Conservation (phyloP, 2,329 filamentous ascomycete species). For the Nothophaeocryptopus gaeumannii region DNA sequence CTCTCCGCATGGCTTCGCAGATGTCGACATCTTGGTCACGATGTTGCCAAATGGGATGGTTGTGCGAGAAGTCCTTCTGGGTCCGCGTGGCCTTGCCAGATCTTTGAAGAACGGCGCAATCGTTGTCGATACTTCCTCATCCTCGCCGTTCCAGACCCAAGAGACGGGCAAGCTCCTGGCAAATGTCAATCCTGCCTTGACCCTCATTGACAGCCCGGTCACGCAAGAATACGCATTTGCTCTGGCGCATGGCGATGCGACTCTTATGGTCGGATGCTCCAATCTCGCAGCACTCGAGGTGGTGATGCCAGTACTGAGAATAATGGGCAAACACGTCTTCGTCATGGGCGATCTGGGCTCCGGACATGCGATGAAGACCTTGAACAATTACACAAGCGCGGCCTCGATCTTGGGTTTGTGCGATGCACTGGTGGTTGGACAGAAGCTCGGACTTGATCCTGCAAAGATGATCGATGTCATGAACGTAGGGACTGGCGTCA, state of each 20-base stretch:
- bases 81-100: slow-evolving; percentile 22
- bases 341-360: slow-evolving; percentile 33
- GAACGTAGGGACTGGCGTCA: slow-evolving; percentile 40
- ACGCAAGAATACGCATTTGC: slow-evolving; percentile 34
- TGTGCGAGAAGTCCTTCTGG: slow-evolving; percentile 29
- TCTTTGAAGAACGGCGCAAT: slow-evolving; percentile 27
- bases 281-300: slow-evolving; percentile 27
- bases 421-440: slow-evolving; percentile 32
- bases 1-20: slow-evolving; percentile 20
- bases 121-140: slow-evolving; percentile 34
- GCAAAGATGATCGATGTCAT: slow-evolving; percentile 39
- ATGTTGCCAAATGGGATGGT: slow-evolving; percentile 34
- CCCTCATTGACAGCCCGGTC: slow-evolving; percentile 34
- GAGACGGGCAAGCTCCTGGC: slow-evolving; percentile 28
- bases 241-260: slow-evolving; percentile 33
- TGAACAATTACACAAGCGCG: slow-evolving; percentile 34
- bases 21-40: slow-evolving; percentile 31
- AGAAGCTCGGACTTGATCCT: slow-evolving; percentile 35
- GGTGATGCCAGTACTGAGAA: slow-evolving; percentile 32
- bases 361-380: slow-evolving; percentile 36
- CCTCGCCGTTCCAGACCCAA: slow-evolving; percentile 33
- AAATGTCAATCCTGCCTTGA: slow-evolving; percentile 24
- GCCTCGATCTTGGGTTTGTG: slow-evolving; percentile 31
- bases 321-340: slow-evolving; percentile 34
- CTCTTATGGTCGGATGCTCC: slow-evolving; percentile 35